Evolutionary conservation across 257 asterid genomes (phyloP).

Genomic region (Cordia subcordata): DNA sequence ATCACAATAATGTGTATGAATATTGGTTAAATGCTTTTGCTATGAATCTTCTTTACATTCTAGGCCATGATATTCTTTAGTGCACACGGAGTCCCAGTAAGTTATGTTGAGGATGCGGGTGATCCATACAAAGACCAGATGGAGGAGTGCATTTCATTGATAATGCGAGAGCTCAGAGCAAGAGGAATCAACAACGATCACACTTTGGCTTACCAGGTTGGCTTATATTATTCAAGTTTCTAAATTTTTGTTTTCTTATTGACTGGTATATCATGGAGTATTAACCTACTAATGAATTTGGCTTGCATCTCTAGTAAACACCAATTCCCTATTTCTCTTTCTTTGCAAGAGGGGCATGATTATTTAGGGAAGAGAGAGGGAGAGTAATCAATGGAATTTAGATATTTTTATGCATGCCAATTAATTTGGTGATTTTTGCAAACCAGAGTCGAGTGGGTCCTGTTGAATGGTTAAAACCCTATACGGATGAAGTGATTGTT

Average conservation of each 20-base stretch:
- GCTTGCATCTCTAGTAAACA: neutral
- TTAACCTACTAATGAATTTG: neutral
- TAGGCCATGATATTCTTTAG: constrained; percentile 92
- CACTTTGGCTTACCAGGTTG: constrained; percentile 91
- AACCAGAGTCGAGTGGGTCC: constrained; percentile 97
- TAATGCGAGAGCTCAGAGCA: constrained; percentile 85
- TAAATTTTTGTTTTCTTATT: neutral
- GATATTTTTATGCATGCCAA: neutral
- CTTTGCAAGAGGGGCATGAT: too few species aligned
- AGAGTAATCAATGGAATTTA: neutral
- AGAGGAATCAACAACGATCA: constrained; percentile 67
- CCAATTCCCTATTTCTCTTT: too few species aligned
- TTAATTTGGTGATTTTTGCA: neutral
- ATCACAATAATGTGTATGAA: neutral
- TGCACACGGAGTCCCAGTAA: constrained; percentile 95
- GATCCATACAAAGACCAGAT: constrained; percentile 92
- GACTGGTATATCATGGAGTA: neutral
- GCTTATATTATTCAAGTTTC: constrained; percentile 7
- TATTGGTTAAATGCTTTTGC: constrained; percentile 1
- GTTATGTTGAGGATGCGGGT: constrained; percentile 90
- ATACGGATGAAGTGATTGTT: constrained; percentile 93
- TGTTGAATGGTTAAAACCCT: constrained; percentile 95
- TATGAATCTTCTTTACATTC: constrained; percentile 10
- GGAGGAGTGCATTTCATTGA: constrained; percentile 86
- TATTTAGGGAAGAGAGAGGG: too few species aligned